Base-by-base conservation (phyloP, 768 basidiomycete species). In the Phlebiopsis flavidoalba region DNA sequence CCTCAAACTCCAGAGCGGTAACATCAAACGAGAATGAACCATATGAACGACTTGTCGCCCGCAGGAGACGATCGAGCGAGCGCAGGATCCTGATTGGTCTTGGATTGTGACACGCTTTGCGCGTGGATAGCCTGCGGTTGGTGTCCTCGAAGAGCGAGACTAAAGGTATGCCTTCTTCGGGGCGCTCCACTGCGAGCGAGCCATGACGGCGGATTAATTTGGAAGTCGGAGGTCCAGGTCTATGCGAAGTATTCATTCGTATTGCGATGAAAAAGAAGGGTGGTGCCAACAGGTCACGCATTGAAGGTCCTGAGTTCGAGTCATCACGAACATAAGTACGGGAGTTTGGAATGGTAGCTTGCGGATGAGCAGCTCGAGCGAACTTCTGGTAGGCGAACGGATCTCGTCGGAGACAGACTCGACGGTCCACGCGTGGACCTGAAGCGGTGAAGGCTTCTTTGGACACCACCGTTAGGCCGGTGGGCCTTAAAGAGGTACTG, bases 321-420 rank as follows among this genome's bases (percentile, higher is more conserved):
- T 85, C 84, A 73, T 85, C 83, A 47, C 84, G 66, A 85, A 84
- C 67, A 85, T 84, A 65, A 79, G 80, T 56, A 85, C 84, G 57
- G 85, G 79, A 61, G 83, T 81, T 70, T 85, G 84, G 84, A 85
- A 85, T 61, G 83, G 83, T 58, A 86, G 81, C 74, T 85, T 75
- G 60, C 74, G 72, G 65, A 75, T 75, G 65, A 75, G 73, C 5
- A 75, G 72, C 65, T 75, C 74, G 8, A 73, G 74, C 43, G 74
- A 63, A 75, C 66, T 75, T 75, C 66, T 75, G 74, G 69, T 75
- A 75, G 40, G n/a, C n/a, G n/a, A n/a, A n/a, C n/a, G n/a, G n/a
- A n/a, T n/a, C n/a, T n/a, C n/a, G n/a, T n/a, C n/a, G n/a, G n/a
- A n/a, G n/a, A n/a, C n/a, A n/a, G n/a, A n/a, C n/a, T n/a, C n/a